Base-by-base conservation (phyloP, 768 basidiomycete genomes). In the Sporobolomyces phaffii region DNA sequence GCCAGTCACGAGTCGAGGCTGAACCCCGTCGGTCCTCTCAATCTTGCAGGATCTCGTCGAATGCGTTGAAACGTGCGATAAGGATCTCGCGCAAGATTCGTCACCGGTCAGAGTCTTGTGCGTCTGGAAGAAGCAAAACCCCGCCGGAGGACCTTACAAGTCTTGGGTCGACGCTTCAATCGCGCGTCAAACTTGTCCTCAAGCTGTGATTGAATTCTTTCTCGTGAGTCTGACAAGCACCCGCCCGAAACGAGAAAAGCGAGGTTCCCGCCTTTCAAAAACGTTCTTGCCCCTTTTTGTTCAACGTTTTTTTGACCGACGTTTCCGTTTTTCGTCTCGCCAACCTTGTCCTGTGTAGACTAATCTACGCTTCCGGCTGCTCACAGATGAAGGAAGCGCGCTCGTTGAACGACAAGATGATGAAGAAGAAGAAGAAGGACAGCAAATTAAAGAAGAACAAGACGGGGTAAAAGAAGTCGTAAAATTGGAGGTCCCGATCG, bases 181-280 rank as follows among this genome's bases (percentile, higher is more conserved):
- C 18, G 15, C 11, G 17, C 59, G 59, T 5, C 4, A 22, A 20
- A 40, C 24, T 5, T 50, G 48, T 24, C 59, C 59, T n/a, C 59
- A 60, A 29, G 40, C 49, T 11, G 6, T 36, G n/a, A 24, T 60
- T 34, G 36, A 49, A 9, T 60, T 60, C 20, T 60, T n/a, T n/a
- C n/a, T n/a, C n/a, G n/a, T n/a, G n/a, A n/a, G n/a, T n/a, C n/a
- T n/a, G n/a, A n/a, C n/a, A n/a, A n/a, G n/a, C n/a, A n/a, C n/a
- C n/a, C n/a, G n/a, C n/a, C n/a, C n/a, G n/a, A n/a, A n/a, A 44
- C 58, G 48, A 49, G 48, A 29, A 28, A 29, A 49, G 48, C 28
- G n/a, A n/a, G n/a, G n/a, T n/a, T n/a, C n/a, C n/a, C n/a, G n/a
- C n/a, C n/a, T n/a, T n/a, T n/a, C n/a, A n/a, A n/a, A n/a, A n/a